phyloP scores from a whole-genome alignment of 2,329 filamentous ascomycete species.

The Scytalidium sp. region DNA sequence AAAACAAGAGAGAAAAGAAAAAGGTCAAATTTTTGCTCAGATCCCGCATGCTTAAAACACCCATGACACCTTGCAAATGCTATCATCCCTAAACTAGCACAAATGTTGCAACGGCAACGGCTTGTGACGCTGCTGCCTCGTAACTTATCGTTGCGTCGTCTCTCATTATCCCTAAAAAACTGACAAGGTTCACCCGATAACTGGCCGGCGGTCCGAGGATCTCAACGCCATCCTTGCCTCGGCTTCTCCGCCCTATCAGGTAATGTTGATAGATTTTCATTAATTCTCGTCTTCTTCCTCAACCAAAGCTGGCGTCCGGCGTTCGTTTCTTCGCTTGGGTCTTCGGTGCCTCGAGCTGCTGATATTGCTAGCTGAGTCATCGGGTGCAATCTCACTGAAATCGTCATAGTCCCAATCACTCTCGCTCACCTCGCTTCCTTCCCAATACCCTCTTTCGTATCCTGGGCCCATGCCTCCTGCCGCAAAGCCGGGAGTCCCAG shows the following conservation, averaged over 20 bases:
- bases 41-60: background rate
- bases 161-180: too few relatives aligned
- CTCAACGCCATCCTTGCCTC: too few relatives aligned
- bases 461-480: conserved; percentile 26
- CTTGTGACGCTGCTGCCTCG: too few relatives aligned
- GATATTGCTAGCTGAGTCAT: conserved; percentile 80
- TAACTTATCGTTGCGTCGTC: too few relatives aligned
- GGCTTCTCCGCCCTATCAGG: too few relatives aligned
- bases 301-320: conserved; percentile 69
- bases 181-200: too few relatives aligned
- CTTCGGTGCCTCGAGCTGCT: conserved; percentile 65
- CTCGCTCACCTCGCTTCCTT: conserved; percentile 45
- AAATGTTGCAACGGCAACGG: too few relatives aligned
- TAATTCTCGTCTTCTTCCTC: conserved; percentile 61
- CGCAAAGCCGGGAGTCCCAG: conserved; percentile 36
- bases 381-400: conserved; percentile 63
- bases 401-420: conserved; percentile 40
- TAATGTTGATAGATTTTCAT: conserved; percentile 6
- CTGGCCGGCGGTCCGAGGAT: too few relatives aligned
- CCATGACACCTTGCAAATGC: background rate
- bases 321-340: conserved; percentile 65
- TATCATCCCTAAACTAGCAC: background rate
- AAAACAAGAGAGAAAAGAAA: background rate
- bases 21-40: too few relatives aligned
- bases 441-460: conserved; percentile 26